Evolutionary conservation across 2,329 filamentous ascomycete genomes (phyloP), one percentile per base, ranked within the genome.

Genomic region (Emmonsia crescens): DNA sequence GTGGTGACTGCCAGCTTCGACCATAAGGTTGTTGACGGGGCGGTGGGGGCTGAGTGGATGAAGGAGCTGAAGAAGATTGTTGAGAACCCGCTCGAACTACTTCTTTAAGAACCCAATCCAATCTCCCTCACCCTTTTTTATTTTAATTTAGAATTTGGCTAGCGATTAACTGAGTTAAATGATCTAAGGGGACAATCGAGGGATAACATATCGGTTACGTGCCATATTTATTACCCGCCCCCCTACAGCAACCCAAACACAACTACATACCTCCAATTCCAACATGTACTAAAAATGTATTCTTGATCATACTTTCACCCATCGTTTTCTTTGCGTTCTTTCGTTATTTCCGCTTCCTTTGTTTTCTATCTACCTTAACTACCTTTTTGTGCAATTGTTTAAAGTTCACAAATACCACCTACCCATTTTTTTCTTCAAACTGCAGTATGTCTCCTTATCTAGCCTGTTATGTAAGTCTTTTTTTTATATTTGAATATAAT

Each of bases 1-100:
- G 85, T 89, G 65, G 87, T 99, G 63, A 97, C 92, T 46, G 93
- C 82, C 72, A 95, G 89, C 82, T 99, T 99, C 76, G 94, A 99
- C 82, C 94, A 99, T 86, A 96, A 96, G 85, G 92, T 97, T 58
- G 87, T 99, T 14, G 94, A 99, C 75, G 94, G 94, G 66, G 94
- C 92, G 48, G 89, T 97, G 62, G 95, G 94, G 73, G 94, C 88
- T 63, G 94, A 99, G 78, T 99, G 93, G 86, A 91, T 99, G 78
- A 86, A 85, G 77, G 94, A 95, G 82, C 82, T 99, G 77, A 99
- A 99, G 89, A 93, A 92, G 84, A 89, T 91, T 60, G 82, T 99
- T 64, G 94, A 99, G 86, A 96, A 96, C 84, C 94, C 94, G 68
- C 83, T 99, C 69, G 89, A 96, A 81, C 83, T 99, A 69, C 82